Base-by-base conservation (phyloP, 2,329 filamentous ascomycete species). In the Colletotrichum costaricense region DNA sequence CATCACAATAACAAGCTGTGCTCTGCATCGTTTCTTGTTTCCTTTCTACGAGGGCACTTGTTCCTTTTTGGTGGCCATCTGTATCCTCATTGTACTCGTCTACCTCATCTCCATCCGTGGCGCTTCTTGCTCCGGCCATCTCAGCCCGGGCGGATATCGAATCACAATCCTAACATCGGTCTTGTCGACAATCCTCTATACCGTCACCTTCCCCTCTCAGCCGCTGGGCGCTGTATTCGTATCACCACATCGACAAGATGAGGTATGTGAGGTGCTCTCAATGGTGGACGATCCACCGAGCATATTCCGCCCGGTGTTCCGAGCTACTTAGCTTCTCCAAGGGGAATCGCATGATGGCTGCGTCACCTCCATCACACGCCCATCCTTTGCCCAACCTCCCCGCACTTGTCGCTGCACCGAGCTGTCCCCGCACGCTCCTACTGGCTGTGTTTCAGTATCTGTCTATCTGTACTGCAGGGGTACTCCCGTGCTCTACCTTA, bases 401-500 rank as follows among this genome's bases (percentile, higher is more conserved):
- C 67, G 54, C 62, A 73, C 60, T 75, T 63, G 49, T 62, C 35
- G 69, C 62, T 62, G 71, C 71, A 71, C 67, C 67, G 35, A 35
- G 49, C 33, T 63, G 56, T 57, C 56, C 71, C 67, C 71, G 71
- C 71, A 71, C 71, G 67, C 71, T 73, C 71, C 67, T 49, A 71
- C 67, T 73, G 71, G 71, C 46, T 69, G 28, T 42, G 71, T 73
- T 73, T 73, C 71, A 66, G 60, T 30, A 49, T 30, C 62, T 38
- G 54, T 59, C 58, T 46, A 69, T 62, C 70, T 60, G 33, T 63
- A 63, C 67, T 58, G 62, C 62, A 64, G 69, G 68, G 69, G 69
- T 74, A 63, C 63, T 72, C 69, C 72, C 72, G 69, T 74, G 72
- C 72, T 68, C 72, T 74, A 28, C 72, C n/a, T 68, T 72, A 74